Percentiles rank a stretch among this genome's conserved stretches.
These are phyloP conservation scores for Suhomyces prunicola DNA, from an alignment of 805 yeast species.

Conservation along the genomic window DNA sequence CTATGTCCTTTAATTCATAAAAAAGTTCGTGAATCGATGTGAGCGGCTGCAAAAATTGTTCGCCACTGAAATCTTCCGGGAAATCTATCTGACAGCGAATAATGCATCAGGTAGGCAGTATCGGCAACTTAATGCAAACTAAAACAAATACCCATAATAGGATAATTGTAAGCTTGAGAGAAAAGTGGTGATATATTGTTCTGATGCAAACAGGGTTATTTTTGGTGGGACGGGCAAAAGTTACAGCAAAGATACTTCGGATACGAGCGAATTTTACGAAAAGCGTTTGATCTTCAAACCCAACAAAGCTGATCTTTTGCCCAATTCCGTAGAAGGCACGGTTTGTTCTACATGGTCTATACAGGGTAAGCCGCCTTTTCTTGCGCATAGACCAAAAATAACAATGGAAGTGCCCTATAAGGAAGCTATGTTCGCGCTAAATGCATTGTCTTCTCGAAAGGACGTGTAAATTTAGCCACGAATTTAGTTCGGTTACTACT, in stretches of 20 bases:
- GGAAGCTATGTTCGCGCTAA: not conserved
- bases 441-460: not conserved
- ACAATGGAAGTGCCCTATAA: not conserved
- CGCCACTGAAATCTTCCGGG: not conserved
- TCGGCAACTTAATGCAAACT: not conserved
- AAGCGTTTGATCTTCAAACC: not conserved
- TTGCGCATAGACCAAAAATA: not conserved
- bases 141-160: not conserved
- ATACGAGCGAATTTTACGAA: not conserved
- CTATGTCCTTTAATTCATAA: not conserved
- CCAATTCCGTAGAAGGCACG: not conserved
- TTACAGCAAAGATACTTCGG: not conserved
- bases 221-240: not conserved
- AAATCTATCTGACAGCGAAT: not conserved
- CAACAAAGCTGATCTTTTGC: constrained; percentile 19
- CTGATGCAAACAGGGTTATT: not conserved
- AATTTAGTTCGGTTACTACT: not conserved
- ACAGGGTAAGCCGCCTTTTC: not conserved
- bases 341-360: not conserved
- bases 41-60: not conserved
- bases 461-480: not conserved
- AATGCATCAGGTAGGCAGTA: not conserved
- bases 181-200: not conserved
- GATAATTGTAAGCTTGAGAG: not conserved
- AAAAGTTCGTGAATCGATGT: not conserved